A percentile compares a stretch with the other conserved stretches of the same genome.
Evolutionary conservation across 257 asterid genomes (phyloP).

Genomic region (Salvia hispanica): DNA sequence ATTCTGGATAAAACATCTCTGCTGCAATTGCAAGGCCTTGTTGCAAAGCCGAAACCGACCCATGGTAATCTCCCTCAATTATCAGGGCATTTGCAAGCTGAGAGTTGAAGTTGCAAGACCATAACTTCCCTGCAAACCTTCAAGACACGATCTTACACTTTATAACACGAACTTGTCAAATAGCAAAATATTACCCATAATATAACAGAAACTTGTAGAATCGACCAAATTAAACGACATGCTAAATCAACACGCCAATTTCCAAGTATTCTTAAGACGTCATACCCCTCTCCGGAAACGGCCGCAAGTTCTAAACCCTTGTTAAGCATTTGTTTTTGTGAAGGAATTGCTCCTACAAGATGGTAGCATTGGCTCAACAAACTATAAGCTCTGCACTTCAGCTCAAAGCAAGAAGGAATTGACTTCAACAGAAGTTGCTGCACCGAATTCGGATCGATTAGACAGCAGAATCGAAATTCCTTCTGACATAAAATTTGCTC

Average conservation of each 20-base stretch:
- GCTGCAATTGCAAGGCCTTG: slow-evolving; percentile 72
- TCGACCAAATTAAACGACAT: slow-evolving; percentile 17
- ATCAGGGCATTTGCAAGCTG: slow-evolving; percentile 94
- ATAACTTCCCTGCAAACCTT: slow-evolving; percentile 86
- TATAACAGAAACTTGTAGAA: neutral
- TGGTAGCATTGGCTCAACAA: slow-evolving; percentile 96
- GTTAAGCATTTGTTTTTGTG: slow-evolving; percentile 84
- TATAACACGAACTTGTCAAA: slow-evolving; percentile 29
- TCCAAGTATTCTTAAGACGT: slow-evolving; percentile 21
- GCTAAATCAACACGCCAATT: slow-evolving; percentile 20
- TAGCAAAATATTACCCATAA: slow-evolving; percentile 21
- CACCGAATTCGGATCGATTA: slow-evolving; percentile 42
- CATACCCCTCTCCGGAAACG: slow-evolving; percentile 90
- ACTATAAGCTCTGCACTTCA: slow-evolving; percentile 95
- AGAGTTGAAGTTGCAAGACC: slow-evolving; percentile 95
- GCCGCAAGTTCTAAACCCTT: slow-evolving; percentile 87
- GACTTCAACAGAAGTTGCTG: slow-evolving; percentile 97
- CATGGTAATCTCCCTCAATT: slow-evolving; percentile 84
- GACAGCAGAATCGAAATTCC: slow-evolving; percentile 9
- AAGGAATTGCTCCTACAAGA: slow-evolving; percentile 96
- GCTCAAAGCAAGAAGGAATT: slow-evolving; percentile 95
- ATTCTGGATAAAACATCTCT: slow-evolving; percentile 92
- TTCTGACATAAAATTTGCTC: slow-evolving; percentile 22
- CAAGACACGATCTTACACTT: slow-evolving; percentile 27
- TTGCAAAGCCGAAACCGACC: slow-evolving; percentile 68